Conservation (phyloP, 257 asterid species). For the Craterostigma plantagineum region DNA sequence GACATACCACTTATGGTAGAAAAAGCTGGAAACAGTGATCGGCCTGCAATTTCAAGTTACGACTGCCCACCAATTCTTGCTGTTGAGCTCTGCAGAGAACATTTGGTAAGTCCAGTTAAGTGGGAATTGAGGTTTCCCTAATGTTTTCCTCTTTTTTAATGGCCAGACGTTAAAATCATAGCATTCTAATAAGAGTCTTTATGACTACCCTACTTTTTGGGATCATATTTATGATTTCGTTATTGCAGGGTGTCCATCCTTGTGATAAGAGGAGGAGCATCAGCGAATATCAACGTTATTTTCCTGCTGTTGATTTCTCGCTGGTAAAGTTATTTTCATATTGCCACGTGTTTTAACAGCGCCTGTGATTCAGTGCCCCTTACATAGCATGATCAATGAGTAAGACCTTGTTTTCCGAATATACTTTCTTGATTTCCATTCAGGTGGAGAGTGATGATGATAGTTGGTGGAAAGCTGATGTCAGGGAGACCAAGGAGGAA, state of each 20-base stretch:
- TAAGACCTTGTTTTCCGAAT: slow-evolving; percentile 4
- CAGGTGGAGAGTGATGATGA: slow-evolving; percentile 87
- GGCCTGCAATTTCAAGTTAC: slow-evolving; percentile 67
- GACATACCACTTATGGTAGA: slow-evolving; percentile 68
- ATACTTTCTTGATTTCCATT: slow-evolving; percentile 12
- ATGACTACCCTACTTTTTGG: neutral
- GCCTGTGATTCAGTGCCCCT: too few relatives aligned
- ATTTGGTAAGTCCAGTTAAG: slow-evolving; percentile 35
- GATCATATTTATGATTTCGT: neutral
- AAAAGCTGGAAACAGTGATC: slow-evolving; percentile 65
- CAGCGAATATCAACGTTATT: slow-evolving; percentile 58
- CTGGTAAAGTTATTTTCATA: too few relatives aligned
- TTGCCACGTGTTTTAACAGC: too few relatives aligned
- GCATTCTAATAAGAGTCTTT: neutral
- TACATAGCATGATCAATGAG: slow-evolving; percentile 8
- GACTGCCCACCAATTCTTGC: slow-evolving; percentile 72
- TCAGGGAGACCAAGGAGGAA: slow-evolving; percentile 69
- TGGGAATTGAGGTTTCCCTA: too few relatives aligned
- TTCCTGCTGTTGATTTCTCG: slow-evolving; percentile 80
- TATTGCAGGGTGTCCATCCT: slow-evolving; percentile 83
- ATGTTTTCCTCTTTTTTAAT: too few relatives aligned
- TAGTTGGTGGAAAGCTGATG: slow-evolving; percentile 58
- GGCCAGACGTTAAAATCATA: too few relatives aligned
- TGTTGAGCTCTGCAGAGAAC: slow-evolving; percentile 83
- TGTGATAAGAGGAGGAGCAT: slow-evolving; percentile 82